Percentiles rank a stretch among this genome's conserved stretches.
phyloP scores from a whole-genome alignment of 163 green algal species.

The Scenedesmus sp. region DNA sequence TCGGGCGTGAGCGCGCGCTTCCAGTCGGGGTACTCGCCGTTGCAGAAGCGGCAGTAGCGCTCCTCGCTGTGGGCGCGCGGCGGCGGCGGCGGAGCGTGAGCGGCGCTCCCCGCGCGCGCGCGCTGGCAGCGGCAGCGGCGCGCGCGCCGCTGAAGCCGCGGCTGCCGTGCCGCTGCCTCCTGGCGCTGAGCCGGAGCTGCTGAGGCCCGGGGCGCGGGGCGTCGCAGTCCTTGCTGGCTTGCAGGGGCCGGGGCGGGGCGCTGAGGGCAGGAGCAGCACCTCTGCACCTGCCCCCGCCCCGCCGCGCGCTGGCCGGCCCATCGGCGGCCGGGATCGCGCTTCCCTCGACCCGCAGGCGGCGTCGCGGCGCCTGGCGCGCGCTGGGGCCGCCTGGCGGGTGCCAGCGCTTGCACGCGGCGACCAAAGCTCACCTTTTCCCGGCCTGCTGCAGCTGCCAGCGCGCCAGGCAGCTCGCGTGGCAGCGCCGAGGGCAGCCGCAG shows the following conservation, averaged over 20 bases:
- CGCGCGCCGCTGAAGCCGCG: not conserved
- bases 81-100: not conserved
- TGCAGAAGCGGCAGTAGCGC: constrained; percentile 38
- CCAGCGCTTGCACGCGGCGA: too few species aligned
- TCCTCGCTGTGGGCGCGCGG: constrained; percentile 27
- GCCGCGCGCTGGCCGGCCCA: too few species aligned
- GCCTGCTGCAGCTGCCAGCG: constrained; percentile 46
- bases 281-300: too few species aligned
- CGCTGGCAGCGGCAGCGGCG: not conserved
- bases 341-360: too few species aligned
- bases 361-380: too few species aligned
- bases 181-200: not conserved
- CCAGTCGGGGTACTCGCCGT: constrained; percentile 39
- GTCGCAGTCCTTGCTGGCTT: too few species aligned
- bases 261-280: too few species aligned
- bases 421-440: constrained; percentile 21
- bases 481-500: constrained; percentile 10
- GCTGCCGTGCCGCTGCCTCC: not conserved
- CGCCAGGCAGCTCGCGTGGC: constrained; percentile 26
- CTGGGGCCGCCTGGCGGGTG: too few species aligned
- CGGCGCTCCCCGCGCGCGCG: not conserved
- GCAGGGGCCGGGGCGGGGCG: too few species aligned
- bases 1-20: constrained; percentile 4
- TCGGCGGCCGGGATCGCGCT: too few species aligned
- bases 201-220: too few species aligned